Evolutionary conservation across 306 rosid genomes (phyloP), one percentile per base, ranked within the genome.

Genomic region (Rubus parviflorus): DNA sequence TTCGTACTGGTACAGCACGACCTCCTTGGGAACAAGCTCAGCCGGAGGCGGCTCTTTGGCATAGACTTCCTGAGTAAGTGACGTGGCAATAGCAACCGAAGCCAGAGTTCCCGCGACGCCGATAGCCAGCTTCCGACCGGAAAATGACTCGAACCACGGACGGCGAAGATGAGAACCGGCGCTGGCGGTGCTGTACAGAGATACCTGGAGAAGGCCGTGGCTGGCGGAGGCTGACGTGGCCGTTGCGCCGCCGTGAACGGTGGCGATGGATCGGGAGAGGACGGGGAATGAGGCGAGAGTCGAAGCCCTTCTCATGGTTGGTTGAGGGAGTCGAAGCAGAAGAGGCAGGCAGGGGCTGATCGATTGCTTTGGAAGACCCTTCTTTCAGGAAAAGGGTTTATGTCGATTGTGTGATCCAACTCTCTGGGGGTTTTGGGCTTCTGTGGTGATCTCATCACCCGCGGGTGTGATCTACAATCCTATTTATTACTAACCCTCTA

Each of bases 1-100:
- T 86, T 93, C 97, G 61, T 88, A 93, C 84, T 91, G 98, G 78
- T 93, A 93, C 53, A 93, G 98, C 72, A 93, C 90, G 4, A 91
- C 97, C 4, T 91, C 96, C 73, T 81, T 84, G 0, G 97, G 97
- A 14, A 93, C 74, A 73, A 83, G 76, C 51, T 87, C 89, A 1
- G 83, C 72, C 77, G 89, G 92, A 53, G 79, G 90, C 4, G 84
- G 90, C 80, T 93, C 98, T 85, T 93, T 91, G 17, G 98, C 98
- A 64, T 87, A 76, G 57, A 81, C 96, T 82, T 90, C 96, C 80
- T 77, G 81, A 22, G 82, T 80, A 38, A 82, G 23, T 0, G 94
- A 78, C 23, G 85, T 23, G 43, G 85, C 81, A 0, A 86, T 86
- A 19, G 83, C 86, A 3, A 77, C 74, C 6, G 85, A 79, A 8